Conservation (phyloP, 208 protist genomes). For the Trypanosoma boissoni region DNA sequence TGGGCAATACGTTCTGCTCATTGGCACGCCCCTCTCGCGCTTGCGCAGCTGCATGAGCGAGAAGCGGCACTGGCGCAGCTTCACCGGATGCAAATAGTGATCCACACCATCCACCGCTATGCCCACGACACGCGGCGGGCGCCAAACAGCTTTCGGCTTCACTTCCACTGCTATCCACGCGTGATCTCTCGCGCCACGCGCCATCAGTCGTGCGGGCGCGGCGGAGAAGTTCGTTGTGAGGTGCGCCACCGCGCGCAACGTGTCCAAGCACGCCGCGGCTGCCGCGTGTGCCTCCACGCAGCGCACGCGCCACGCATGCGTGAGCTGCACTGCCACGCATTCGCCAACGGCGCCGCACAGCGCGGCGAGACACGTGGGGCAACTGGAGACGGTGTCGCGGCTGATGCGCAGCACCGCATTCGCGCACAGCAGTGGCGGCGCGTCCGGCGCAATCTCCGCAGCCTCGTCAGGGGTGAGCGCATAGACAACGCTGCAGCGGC, state of each 20-base stretch:
- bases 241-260: slow-evolving; percentile 1
- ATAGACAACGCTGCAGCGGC: slow-evolving; percentile 23
- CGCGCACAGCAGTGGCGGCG: background rate
- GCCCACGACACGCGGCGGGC: slow-evolving; percentile 49
- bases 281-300: slow-evolving; percentile 6
- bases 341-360: slow-evolving; percentile 19
- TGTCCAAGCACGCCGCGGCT: slow-evolving; percentile 2
- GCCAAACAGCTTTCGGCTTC: slow-evolving; percentile 74
- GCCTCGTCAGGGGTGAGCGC: slow-evolving; percentile 15
- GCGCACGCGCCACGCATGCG: background rate
- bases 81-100: slow-evolving; percentile 42
- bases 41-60: slow-evolving; percentile 53
- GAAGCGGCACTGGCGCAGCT: slow-evolving; percentile 60
- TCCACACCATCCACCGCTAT: slow-evolving; percentile 37
- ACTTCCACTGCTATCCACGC: slow-evolving; percentile 43
- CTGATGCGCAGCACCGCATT: slow-evolving; percentile 18
- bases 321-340: slow-evolving; percentile 9
- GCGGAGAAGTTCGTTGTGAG: slow-evolving; percentile 22
- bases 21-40: slow-evolving; percentile 2
- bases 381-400: background rate
- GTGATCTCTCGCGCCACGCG: background rate
- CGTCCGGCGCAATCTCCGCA: background rate
- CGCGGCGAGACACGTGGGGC: slow-evolving; percentile 3
- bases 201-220: slow-evolving; percentile 1
- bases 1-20: slow-evolving; percentile 43